Percentiles rank a stretch among this genome's conserved stretches.
phyloP scores from a whole-genome alignment of 768 basidiomycete genomes.

The Lentinula sp. region DNA sequence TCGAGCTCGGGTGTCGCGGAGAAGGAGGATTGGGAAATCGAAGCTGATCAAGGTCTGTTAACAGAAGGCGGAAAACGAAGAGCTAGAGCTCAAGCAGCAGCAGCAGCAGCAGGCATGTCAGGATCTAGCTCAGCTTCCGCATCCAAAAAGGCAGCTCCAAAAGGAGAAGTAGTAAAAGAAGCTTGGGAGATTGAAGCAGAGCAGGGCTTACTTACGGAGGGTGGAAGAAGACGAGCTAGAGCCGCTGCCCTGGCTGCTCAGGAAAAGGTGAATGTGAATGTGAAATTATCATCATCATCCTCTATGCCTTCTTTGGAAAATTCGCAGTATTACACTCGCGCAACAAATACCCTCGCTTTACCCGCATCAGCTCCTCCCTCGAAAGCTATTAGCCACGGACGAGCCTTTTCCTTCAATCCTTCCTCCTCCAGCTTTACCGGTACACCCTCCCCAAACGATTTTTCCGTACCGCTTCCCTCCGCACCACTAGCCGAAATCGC shows the following conservation, averaged over 20 bases:
- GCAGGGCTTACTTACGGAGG: conserved; percentile 69
- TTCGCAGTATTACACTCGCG: conserved; percentile 53
- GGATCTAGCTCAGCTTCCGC: not conserved
- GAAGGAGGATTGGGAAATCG: conserved; percentile 48
- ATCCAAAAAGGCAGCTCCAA: conserved; percentile 12
- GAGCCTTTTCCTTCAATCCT: conserved; percentile 53
- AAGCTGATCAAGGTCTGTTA: conserved; percentile 44
- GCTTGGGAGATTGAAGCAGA: conserved; percentile 80
- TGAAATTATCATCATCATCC: not conserved
- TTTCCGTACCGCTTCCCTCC: conserved; percentile 59
- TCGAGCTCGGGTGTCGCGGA: conserved; percentile 11
- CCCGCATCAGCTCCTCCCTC: conserved; percentile 54
- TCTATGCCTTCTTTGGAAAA: conserved; percentile 31
- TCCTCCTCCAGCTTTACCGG: not conserved
- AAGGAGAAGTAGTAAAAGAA: conserved; percentile 47
- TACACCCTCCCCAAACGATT: conserved; percentile 20
- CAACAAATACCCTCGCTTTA: conserved; percentile 55
- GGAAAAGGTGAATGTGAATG: conserved; percentile 9
- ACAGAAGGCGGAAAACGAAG: conserved; percentile 43
- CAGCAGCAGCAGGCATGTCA: conserved; percentile 7
- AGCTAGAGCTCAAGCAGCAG: conserved; percentile 11
- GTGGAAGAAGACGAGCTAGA: conserved; percentile 59
- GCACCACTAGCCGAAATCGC: conserved; percentile 62
- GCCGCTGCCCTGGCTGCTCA: conserved; percentile 20
- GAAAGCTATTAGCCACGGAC: conserved; percentile 43